Evolutionary conservation across 345 rosid genomes (phyloP).

Genomic region (Sonneratia alba): DNA sequence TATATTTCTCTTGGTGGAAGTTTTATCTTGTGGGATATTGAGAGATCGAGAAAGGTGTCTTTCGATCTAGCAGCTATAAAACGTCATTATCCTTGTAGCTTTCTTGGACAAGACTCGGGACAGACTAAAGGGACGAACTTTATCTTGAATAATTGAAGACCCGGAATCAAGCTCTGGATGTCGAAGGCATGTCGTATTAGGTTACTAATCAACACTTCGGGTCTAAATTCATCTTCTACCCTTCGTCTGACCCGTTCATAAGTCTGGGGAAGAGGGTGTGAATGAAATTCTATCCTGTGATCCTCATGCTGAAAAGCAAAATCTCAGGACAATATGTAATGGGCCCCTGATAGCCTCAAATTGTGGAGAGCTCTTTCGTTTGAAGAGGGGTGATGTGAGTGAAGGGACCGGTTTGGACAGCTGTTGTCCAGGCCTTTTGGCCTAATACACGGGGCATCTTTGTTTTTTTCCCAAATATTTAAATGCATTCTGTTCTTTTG

Average conservation of each 20-base stretch:
- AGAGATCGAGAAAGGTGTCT: no score
- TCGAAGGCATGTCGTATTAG: not conserved
- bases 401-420: constrained; percentile 5
- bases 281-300: no score
- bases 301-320: no score
- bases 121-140: not conserved
- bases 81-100: not conserved
- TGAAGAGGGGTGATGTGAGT: constrained; percentile 2
- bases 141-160: not conserved
- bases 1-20: no score
- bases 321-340: not conserved
- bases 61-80: no score
- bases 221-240: no score
- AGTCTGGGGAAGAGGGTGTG: no score
- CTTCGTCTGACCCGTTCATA: no score
- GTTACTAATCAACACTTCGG: not conserved
- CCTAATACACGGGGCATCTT: constrained; percentile 9
- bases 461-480: not conserved
- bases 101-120: not conserved
- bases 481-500: not conserved
- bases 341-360: not conserved
- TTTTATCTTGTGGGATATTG: no score
- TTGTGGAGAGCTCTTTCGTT: not conserved
- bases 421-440: constrained; percentile 7
- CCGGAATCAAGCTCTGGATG: not conserved